Conservation (phyloP, 1,284 basidiomycete genomes). For the Trichosporon inkin region DNA sequence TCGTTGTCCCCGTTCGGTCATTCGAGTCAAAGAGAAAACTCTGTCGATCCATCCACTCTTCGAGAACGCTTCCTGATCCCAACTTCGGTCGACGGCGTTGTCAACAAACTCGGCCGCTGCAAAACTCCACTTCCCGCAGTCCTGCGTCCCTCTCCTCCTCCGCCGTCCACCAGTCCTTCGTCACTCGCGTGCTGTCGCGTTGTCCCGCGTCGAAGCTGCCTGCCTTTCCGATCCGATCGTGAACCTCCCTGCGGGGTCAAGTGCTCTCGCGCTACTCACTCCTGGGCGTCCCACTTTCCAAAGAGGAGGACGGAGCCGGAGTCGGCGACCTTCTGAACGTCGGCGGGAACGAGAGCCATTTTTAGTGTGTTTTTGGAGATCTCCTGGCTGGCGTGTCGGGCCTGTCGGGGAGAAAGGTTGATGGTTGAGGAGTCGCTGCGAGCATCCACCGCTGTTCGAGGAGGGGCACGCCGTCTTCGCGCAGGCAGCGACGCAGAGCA, state of each 20-base stretch:
- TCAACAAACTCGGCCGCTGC: too few relatives aligned
- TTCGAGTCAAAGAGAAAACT: neutral
- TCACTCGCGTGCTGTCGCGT: neutral
- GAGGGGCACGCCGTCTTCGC: conserved; percentile 1
- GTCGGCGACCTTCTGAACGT: conserved; percentile 72
- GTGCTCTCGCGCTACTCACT: conserved; percentile 60
- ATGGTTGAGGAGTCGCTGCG: conserved; percentile 8
- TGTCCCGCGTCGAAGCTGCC: neutral
- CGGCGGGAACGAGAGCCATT: conserved; percentile 59
- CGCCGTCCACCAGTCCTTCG: neutral
- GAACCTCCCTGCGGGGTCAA: neutral
- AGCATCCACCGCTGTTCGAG: neutral
- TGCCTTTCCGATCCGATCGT: neutral
- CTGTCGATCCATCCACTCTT: too few relatives aligned
- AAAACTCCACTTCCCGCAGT: too few relatives aligned
- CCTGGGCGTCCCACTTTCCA: conserved; percentile 93
- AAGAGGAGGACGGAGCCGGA: conserved; percentile 82
- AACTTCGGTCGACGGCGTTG: too few relatives aligned
- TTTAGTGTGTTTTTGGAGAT: conserved; percentile 15
- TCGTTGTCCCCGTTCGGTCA: too few relatives aligned
- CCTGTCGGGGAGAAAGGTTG: conserved; percentile 8
- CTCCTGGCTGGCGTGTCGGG: conserved; percentile 12
- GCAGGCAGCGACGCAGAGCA: neutral
- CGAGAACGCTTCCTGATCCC: neutral
- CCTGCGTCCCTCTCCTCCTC: neutral